A percentile compares a stretch with the other conserved stretches of the same genome.
Evolutionary conservation across 164 flowering plant species (phyloP).

Genomic region (Nymphaea thermarum): DNA sequence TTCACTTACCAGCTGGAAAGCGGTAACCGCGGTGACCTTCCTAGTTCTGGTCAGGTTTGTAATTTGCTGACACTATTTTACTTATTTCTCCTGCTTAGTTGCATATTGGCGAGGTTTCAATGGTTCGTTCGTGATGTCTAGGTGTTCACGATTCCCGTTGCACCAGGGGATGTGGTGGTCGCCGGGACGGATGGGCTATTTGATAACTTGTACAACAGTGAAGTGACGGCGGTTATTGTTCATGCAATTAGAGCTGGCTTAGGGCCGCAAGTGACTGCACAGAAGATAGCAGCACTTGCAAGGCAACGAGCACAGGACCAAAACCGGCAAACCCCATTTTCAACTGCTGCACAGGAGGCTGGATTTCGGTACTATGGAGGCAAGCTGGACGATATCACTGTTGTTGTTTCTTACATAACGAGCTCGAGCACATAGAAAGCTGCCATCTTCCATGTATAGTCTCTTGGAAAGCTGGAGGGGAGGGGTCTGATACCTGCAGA

Average conservation of each 20-base stretch:
- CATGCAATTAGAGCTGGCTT: conserved; percentile 77
- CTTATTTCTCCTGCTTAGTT: not conserved
- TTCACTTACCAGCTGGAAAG: conserved; percentile 85
- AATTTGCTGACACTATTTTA: not conserved
- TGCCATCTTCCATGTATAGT: conserved; percentile 5
- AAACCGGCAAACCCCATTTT: conserved; percentile 83
- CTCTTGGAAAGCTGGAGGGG: not conserved
- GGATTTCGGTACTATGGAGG: conserved; percentile 91
- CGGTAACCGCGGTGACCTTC: conserved; percentile 60
- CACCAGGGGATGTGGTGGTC: conserved; percentile 73
- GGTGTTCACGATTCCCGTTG: conserved; percentile 74
- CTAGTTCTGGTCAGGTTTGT: conserved; percentile 90
- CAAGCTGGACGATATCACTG: conserved; percentile 89
- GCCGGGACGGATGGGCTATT: conserved; percentile 94
- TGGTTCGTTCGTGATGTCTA: conserved; percentile 4
- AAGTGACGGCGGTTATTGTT: conserved; percentile 79
- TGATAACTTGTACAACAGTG: conserved; percentile 83
- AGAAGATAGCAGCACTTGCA: conserved; percentile 90
- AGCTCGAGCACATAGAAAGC: conserved; percentile 22
- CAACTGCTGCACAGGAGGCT: conserved; percentile 92
- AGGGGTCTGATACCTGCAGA: too few species aligned
- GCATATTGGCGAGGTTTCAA: too few species aligned
- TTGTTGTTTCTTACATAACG: conserved; percentile 69
- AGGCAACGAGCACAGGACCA: conserved; percentile 82
- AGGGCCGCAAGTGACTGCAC: conserved; percentile 86